Conservation (phyloP, 352 stramenopile species). For the Saprolegnia parasitica region DNA sequence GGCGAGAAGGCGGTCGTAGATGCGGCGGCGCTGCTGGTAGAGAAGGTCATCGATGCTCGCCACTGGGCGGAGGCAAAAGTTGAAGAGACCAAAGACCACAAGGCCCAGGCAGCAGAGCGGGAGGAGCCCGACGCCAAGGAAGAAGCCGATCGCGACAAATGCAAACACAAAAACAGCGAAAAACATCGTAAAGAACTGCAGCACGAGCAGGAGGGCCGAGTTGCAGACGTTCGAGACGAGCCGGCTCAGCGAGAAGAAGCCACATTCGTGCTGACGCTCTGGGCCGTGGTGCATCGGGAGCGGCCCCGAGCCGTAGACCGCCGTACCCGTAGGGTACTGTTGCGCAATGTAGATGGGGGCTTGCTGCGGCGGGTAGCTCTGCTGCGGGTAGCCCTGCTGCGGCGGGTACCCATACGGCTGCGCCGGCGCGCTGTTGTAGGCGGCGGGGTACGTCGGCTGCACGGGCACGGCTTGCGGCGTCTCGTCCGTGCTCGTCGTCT, state of each 20-base stretch:
- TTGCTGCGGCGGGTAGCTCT: background rate
- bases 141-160: background rate
- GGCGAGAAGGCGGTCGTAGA: constrained; percentile 13
- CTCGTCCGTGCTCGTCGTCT: background rate
- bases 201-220: background rate
- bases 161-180: background rate
- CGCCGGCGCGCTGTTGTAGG: background rate
- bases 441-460: constrained; percentile 7
- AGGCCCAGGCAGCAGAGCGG: constrained; percentile 1
- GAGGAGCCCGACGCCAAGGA: constrained; percentile 3
- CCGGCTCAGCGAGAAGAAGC: constrained; percentile 2
- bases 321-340: background rate
- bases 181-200: constrained; percentile 10
- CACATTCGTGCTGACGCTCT: constrained; percentile 5
- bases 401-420: background rate
- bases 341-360: background rate
- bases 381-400: background rate
- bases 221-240: constrained; percentile 12
- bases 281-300: background rate
- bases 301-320: constrained; percentile 2
- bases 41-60: constrained; percentile 7
- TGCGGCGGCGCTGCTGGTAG: constrained; percentile 13
- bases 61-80: constrained; percentile 9
- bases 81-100: constrained; percentile 8
- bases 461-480: constrained; percentile 3